A percentile compares a stretch with the other conserved stretches of the same genome.
Evolutionary conservation across 441 rosid species (phyloP).

Genomic region (Iberis amara): DNA sequence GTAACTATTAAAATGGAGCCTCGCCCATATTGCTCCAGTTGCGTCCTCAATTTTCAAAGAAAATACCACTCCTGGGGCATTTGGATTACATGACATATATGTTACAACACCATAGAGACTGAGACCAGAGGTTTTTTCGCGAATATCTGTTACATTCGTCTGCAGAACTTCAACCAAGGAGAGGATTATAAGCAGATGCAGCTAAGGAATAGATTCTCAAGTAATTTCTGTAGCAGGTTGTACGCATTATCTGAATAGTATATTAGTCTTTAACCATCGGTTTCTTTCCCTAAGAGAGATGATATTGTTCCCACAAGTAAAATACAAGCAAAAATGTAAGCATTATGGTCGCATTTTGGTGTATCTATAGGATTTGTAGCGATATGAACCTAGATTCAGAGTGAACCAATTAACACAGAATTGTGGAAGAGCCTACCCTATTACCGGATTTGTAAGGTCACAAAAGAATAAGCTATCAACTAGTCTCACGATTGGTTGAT

Average conservation of each 20-base stretch:
- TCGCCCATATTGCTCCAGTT: slow-evolving; percentile 66
- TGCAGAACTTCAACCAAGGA: slow-evolving; percentile 49
- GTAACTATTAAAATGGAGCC: slow-evolving; percentile 59
- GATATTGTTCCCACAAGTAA: slow-evolving; percentile 5
- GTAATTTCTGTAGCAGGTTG: slow-evolving; percentile 3
- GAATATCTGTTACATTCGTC: slow-evolving; percentile 58
- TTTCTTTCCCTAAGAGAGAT: background rate
- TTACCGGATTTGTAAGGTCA: too few species aligned
- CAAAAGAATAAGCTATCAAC: too few species aligned
- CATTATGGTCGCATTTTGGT: background rate
- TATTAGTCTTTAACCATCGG: slow-evolving; percentile 8
- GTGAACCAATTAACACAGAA: too few species aligned
- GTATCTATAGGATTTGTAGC: too few species aligned
- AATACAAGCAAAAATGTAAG: background rate
- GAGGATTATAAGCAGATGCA: slow-evolving; percentile 24
- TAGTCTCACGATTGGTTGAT: too few species aligned
- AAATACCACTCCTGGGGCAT: slow-evolving; percentile 39
- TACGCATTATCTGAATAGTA: background rate
- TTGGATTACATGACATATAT: slow-evolving; percentile 44
- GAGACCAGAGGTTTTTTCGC: slow-evolving; percentile 74
- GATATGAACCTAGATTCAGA: too few species aligned
- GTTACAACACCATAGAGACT: slow-evolving; percentile 73
- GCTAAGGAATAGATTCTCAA: background rate
- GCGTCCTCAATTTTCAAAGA: slow-evolving; percentile 64
- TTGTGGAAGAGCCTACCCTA: too few species aligned